A percentile compares a stretch with the other conserved stretches of the same genome.
phyloP scores from a whole-genome alignment of 1,139 yeast genomes.

The Pneumocystis oryctolagi region DNA sequence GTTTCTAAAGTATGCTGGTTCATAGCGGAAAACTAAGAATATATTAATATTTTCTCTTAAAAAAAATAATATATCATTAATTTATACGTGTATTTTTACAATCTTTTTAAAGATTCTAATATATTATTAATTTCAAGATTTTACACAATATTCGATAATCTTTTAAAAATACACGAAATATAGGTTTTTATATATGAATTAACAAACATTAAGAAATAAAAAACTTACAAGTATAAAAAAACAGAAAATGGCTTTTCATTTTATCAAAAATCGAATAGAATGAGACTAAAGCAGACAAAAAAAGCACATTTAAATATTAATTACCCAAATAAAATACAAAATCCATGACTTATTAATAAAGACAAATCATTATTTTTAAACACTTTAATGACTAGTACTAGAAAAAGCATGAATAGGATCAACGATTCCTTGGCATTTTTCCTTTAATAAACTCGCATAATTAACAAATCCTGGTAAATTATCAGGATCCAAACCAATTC shows the following conservation, averaged over 20 bases:
- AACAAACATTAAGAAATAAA: too few relatives aligned
- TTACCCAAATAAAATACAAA: background rate
- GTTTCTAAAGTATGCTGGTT: slow-evolving; percentile 29
- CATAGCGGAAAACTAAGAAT: background rate
- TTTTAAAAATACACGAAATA: too few relatives aligned
- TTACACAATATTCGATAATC: too few relatives aligned
- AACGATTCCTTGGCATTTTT: background rate
- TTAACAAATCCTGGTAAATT: background rate
- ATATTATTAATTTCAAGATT: too few relatives aligned
- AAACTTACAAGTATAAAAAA: too few relatives aligned
- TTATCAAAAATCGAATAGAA: background rate
- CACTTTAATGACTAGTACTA: background rate
- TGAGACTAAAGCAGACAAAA: background rate
- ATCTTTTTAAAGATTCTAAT: background rate
- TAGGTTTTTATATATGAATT: too few relatives aligned
- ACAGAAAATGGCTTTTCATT: background rate
- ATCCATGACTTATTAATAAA: background rate
- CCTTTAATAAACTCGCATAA: background rate
- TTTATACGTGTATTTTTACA: background rate
- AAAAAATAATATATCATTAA: background rate
- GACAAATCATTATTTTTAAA: background rate
- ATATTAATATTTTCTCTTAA: slow-evolving; percentile 12
- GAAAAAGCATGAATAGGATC: background rate
- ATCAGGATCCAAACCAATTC: background rate
- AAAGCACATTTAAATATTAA: background rate